Percentiles rank a stretch among this genome's conserved stretches.
Conservation (phyloP, 345 rosid species). For the Bruguiera sexangula region DNA sequence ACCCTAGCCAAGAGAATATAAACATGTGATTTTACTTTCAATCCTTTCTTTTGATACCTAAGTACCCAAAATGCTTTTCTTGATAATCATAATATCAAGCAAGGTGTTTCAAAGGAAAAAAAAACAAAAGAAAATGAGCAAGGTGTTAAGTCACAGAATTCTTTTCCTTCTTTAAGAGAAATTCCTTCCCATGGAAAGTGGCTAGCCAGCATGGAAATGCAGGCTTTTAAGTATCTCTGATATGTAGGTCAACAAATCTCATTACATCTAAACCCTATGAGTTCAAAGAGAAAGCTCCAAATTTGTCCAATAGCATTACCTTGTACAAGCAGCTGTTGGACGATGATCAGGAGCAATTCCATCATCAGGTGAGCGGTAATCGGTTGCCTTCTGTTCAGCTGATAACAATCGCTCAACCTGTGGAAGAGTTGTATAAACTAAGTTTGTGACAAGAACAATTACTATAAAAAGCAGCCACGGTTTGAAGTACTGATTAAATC, state of each 20-base stretch:
- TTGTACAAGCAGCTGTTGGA: conserved; percentile 92
- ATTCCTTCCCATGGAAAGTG: too few species aligned
- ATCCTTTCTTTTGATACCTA: too few species aligned
- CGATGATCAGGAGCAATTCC: conserved; percentile 94
- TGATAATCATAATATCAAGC: too few species aligned
- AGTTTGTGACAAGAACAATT: conserved; percentile 4
- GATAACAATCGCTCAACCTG: conserved; percentile 93
- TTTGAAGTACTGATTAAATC: background rate
- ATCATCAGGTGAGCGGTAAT: conserved; percentile 90
- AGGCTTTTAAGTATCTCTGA: too few species aligned
- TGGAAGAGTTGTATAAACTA: conserved; percentile 14
- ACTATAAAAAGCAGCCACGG: background rate
- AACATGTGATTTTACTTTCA: background rate
- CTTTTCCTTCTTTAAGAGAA: too few species aligned
- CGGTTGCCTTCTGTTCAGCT: conserved; percentile 90
- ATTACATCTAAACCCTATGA: background rate
- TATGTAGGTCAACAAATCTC: too few species aligned
- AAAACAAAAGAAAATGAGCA: too few species aligned
- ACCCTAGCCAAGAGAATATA: conserved; percentile 45
- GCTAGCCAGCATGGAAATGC: background rate
- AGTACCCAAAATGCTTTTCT: too few species aligned
- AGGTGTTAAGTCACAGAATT: too few species aligned
- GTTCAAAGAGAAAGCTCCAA: conserved; percentile 6
- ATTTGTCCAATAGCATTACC: conserved; percentile 39
- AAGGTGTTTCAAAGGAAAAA: too few species aligned